Conservation (phyloP, 768 basidiomycete species). For the Zangia roseola region DNA sequence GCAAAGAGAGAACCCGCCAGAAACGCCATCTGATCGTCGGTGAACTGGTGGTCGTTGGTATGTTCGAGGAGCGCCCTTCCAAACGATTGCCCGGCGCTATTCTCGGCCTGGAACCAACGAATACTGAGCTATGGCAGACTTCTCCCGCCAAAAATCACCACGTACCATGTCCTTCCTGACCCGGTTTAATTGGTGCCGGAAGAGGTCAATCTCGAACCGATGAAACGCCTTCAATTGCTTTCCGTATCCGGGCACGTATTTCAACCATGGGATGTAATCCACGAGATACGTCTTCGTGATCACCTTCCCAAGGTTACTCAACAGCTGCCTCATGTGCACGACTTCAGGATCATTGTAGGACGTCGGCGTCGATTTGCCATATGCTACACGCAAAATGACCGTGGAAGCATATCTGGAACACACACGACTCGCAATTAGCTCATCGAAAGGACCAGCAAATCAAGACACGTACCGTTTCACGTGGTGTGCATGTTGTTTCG, state of each 20-base stretch:
- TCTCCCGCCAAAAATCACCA: not conserved
- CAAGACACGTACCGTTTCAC: conserved; percentile 5
- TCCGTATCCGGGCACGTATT: conserved; percentile 56
- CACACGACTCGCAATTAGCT: not conserved
- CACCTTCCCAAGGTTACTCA: conserved; percentile 26
- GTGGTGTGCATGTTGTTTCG: conserved; percentile 13
- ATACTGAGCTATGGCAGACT: too few relatives aligned
- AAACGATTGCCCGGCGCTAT: conserved; percentile 34
- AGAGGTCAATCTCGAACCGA: conserved; percentile 47
- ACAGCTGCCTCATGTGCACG: conserved; percentile 16
- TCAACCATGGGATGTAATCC: conserved; percentile 33
- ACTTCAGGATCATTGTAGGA: conserved; percentile 12
- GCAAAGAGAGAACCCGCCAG: conserved; percentile 60
- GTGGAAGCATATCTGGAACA: conserved; percentile 18
- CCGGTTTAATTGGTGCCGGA: conserved; percentile 41
- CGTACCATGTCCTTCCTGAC: conserved; percentile 10
- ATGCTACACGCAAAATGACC: conserved; percentile 23
- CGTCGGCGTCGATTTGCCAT: conserved; percentile 26
- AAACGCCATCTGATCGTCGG: conserved; percentile 53
- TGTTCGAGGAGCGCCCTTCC: conserved; percentile 52
- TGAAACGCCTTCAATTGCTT: conserved; percentile 52
- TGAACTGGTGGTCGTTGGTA: conserved; percentile 45
- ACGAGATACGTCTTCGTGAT: conserved; percentile 33
- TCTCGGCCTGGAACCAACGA: conserved; percentile 1
- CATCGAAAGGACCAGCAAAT: not conserved